phyloP scores from a whole-genome alignment of 1,284 basidiomycete genomes.

The Athelia sp. region DNA sequence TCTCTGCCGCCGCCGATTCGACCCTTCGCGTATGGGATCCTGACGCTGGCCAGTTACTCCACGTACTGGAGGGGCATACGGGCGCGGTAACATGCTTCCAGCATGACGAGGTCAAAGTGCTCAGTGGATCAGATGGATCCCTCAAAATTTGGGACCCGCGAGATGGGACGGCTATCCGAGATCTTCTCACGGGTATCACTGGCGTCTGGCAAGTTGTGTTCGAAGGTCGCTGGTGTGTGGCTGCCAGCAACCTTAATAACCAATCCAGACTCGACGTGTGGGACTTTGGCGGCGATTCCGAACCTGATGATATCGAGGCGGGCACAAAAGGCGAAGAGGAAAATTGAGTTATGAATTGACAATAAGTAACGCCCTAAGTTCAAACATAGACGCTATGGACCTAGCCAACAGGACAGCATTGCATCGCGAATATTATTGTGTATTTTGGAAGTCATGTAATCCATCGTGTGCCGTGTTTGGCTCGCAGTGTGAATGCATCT shows the following conservation, averaged over 20 bases:
- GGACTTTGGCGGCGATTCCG: background rate
- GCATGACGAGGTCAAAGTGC: conserved; percentile 93
- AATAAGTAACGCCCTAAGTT: too few relatives aligned
- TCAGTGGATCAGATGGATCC: conserved; percentile 89
- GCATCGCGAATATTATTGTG: too few relatives aligned
- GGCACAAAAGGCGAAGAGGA: conserved; percentile 39
- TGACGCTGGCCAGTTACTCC: conserved; percentile 69
- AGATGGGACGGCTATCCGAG: conserved; percentile 78
- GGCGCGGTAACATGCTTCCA: conserved; percentile 97
- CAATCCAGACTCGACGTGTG: background rate
- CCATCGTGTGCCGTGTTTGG: too few relatives aligned
- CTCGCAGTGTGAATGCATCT: too few relatives aligned
- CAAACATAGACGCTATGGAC: too few relatives aligned
- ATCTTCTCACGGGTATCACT: conserved; percentile 82
- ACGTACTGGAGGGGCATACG: conserved; percentile 82
- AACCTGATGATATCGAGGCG: conserved; percentile 39
- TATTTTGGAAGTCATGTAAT: too few relatives aligned
- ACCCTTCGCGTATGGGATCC: conserved; percentile 92
- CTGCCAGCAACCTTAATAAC: conserved; percentile 76
- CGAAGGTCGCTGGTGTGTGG: conserved; percentile 87
- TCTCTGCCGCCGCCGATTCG: conserved; percentile 92
- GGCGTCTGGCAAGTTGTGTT: conserved; percentile 97
- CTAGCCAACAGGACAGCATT: too few relatives aligned
- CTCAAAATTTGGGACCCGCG: conserved; percentile 95
- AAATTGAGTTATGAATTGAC: too few relatives aligned